Conservation (phyloP, 1,284 basidiomycete genomes). For the Cutaneotrichosporon cyanovorans region DNA sequence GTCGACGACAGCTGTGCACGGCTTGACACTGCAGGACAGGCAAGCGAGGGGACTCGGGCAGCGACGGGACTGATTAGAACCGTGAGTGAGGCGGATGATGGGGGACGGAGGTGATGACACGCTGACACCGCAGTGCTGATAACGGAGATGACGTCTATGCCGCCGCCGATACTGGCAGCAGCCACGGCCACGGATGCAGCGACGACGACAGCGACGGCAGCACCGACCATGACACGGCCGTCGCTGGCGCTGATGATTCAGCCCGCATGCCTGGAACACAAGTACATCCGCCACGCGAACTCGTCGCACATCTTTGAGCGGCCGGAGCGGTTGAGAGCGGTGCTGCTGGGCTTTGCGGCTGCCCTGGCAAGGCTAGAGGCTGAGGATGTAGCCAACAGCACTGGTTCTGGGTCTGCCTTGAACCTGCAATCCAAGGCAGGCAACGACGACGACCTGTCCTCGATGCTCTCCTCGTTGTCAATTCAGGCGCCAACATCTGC, state of each 20-base stretch:
- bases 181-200: too few relatives aligned
- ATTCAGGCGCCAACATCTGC: slow-evolving; percentile 14
- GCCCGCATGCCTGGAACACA: slow-evolving; percentile 52
- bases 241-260: slow-evolving; percentile 45
- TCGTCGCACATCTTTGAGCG: slow-evolving; percentile 70
- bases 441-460: slow-evolving; percentile 21
- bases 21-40: too few relatives aligned
- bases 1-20: too few relatives aligned
- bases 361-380: slow-evolving; percentile 65
- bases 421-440: neutral
- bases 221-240: neutral
- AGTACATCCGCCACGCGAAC: slow-evolving; percentile 67
- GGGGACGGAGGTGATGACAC: too few relatives aligned
- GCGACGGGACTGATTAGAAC: too few relatives aligned
- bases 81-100: too few relatives aligned
- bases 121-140: too few relatives aligned
- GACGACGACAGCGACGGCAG: too few relatives aligned
- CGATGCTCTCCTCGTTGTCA: slow-evolving; percentile 29
- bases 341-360: slow-evolving; percentile 68
- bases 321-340: slow-evolving; percentile 78
- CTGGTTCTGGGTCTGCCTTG: neutral
- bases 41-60: too few relatives aligned
- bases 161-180: too few relatives aligned
- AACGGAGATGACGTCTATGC: too few relatives aligned
- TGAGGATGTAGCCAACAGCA: slow-evolving; percentile 9